Percentiles rank a stretch among this genome's conserved stretches.
These are phyloP conservation scores for Dryas octopetala DNA, from an alignment of 306 rosid species.

Conservation along the genomic window DNA sequence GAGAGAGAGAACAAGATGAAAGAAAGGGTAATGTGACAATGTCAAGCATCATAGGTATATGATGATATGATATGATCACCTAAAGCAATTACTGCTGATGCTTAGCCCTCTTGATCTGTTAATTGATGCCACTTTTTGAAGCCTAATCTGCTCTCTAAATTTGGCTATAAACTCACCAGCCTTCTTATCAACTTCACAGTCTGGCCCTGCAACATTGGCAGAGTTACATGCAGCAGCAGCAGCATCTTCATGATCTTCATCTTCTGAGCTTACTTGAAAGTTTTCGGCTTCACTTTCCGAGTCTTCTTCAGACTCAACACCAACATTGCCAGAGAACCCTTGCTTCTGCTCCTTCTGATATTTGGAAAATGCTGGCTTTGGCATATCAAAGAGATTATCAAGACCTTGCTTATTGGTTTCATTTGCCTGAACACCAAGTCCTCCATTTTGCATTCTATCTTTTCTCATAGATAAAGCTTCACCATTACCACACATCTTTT, in stretches of 20 bases:
- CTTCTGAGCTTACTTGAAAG: slow-evolving; percentile 45
- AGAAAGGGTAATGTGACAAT: neutral
- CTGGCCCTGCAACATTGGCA: slow-evolving; percentile 48
- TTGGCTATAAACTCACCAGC: slow-evolving; percentile 93
- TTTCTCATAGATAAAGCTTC: slow-evolving; percentile 38
- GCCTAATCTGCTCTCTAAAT: slow-evolving; percentile 88
- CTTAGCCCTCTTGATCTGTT: slow-evolving; percentile 65
- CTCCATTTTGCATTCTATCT: slow-evolving; percentile 42
- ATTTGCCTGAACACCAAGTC: slow-evolving; percentile 22
- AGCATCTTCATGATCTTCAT: slow-evolving; percentile 23
- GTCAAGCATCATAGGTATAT: neutral
- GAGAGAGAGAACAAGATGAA: slow-evolving; percentile 4
- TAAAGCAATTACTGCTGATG: slow-evolving; percentile 32
- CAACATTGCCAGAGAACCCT: slow-evolving; percentile 35
- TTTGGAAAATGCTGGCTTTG: slow-evolving; percentile 34
- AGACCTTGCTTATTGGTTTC: slow-evolving; percentile 27
- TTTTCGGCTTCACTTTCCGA: slow-evolving; percentile 38
- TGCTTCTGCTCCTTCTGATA: slow-evolving; percentile 29
- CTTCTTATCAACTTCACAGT: slow-evolving; percentile 88
- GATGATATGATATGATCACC: slow-evolving; percentile 36
- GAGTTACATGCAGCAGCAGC: slow-evolving; percentile 20
- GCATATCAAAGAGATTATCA: slow-evolving; percentile 29
- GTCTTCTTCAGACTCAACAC: slow-evolving; percentile 31
- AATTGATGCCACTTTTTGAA: slow-evolving; percentile 71
- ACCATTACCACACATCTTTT: slow-evolving; percentile 34